These are phyloP conservation scores for Fusarium sp. DNA, from an alignment of 2,329 filamentous ascomycete genomes.

Conservation along the genomic window DNA sequence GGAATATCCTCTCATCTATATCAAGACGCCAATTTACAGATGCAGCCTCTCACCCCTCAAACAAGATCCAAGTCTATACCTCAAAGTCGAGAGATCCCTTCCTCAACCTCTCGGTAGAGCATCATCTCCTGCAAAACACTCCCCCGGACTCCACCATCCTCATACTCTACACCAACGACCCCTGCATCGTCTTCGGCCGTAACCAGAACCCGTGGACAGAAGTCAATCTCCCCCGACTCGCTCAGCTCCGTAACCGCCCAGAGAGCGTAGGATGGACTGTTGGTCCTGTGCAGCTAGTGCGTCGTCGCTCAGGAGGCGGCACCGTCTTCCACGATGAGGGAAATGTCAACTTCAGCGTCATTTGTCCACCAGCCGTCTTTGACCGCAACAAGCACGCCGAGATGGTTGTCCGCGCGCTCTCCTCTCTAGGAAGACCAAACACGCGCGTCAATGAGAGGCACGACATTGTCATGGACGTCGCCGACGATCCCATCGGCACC, in stretches of 20 bases:
- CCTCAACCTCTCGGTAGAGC: slow-evolving; percentile 93
- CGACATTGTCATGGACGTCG: slow-evolving; percentile 83
- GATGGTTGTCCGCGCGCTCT: slow-evolving; percentile 90
- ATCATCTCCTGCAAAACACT: slow-evolving; percentile 83
- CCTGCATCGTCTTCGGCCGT: slow-evolving; percentile 89
- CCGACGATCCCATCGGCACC: slow-evolving; percentile 45
- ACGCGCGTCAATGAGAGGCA: slow-evolving; percentile 88
- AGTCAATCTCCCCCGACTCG: slow-evolving; percentile 77
- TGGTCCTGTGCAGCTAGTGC: slow-evolving; percentile 70
- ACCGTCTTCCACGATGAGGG: slow-evolving; percentile 94
- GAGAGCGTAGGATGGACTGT: slow-evolving; percentile 43
- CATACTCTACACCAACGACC: slow-evolving; percentile 88
- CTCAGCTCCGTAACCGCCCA: slow-evolving; percentile 35
- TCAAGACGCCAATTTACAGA: slow-evolving; percentile 50
- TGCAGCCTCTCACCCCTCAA: slow-evolving; percentile 56
- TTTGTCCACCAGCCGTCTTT: slow-evolving; percentile 81
- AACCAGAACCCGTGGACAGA: slow-evolving; percentile 99
- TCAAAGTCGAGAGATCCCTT: slow-evolving; percentile 80
- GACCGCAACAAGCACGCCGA: slow-evolving; percentile 88
- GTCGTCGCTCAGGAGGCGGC: slow-evolving; percentile 88
- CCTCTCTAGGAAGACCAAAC: slow-evolving; percentile 65
- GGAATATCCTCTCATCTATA: slow-evolving; percentile 17
- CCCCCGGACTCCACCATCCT: slow-evolving; percentile 80
- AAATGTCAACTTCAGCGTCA: slow-evolving; percentile 96
- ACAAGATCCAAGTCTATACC: slow-evolving; percentile 75